Conservation (phyloP, 2,329 filamentous ascomycete species). For the Fusarium sp. region DNA sequence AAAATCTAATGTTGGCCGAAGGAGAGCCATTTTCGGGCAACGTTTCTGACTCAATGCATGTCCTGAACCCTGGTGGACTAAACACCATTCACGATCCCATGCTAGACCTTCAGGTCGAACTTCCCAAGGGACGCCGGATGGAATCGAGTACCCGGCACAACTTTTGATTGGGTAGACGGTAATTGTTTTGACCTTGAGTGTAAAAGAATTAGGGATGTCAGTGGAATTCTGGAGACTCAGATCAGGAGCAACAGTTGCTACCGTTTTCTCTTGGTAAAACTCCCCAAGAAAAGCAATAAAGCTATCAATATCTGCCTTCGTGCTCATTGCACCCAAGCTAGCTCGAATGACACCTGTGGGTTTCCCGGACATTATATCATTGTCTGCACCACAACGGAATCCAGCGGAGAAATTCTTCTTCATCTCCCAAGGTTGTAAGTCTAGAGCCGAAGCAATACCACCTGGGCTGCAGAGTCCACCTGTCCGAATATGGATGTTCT, state of each 20-base stretch:
- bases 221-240: background rate
- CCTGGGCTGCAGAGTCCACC: slow-evolving; percentile 94
- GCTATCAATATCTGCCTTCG: slow-evolving; percentile 75
- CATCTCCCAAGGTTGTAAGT: slow-evolving; percentile 83
- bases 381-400: slow-evolving; percentile 84
- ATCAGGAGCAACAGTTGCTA: background rate
- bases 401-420: slow-evolving; percentile 86
- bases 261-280: slow-evolving; percentile 57
- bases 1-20: slow-evolving; percentile 81
- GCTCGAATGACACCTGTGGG: slow-evolving; percentile 88
- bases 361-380: slow-evolving; percentile 84
- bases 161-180: slow-evolving; percentile 94
- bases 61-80: slow-evolving; percentile 88
- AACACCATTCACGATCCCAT: slow-evolving; percentile 97
- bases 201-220: background rate
- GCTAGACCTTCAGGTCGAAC: slow-evolving; percentile 84
- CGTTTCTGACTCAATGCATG: slow-evolving; percentile 89
- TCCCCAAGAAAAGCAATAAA: slow-evolving; percentile 80
- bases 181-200: slow-evolving; percentile 68
- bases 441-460: slow-evolving; percentile 80
- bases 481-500: slow-evolving; percentile 85
- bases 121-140: slow-evolving; percentile 75
- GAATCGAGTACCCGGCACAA: slow-evolving; percentile 83
- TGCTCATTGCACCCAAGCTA: slow-evolving; percentile 93
- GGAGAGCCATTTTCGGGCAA: slow-evolving; percentile 87